phyloP scores from a whole-genome alignment of 225 moss, liverwort and hornwort genomes.

The Pseudoscleropodium purum region DNA sequence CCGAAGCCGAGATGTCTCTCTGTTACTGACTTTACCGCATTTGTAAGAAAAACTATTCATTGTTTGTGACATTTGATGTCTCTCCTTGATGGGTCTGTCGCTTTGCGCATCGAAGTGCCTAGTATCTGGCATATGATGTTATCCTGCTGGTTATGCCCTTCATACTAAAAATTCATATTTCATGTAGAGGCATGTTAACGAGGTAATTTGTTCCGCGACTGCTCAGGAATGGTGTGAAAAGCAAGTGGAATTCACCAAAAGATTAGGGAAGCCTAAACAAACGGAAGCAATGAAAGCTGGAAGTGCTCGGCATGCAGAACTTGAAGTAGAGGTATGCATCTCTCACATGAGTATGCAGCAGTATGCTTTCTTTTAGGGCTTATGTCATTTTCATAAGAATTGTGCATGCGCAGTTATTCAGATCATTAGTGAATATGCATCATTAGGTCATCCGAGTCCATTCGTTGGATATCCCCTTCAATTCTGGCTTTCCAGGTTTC shows the following conservation, averaged over 20 bases:
- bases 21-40: slow-evolving; percentile 91
- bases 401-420: not conserved
- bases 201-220: not conserved
- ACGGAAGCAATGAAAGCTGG: slow-evolving; percentile 96
- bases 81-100: not conserved
- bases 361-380: not conserved
- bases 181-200: not conserved
- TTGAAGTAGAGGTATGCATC: slow-evolving; percentile 70
- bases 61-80: not conserved
- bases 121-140: not conserved
- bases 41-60: slow-evolving; percentile 31
- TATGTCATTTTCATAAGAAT: not conserved
- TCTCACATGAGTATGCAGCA: not conserved
- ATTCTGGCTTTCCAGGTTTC: not conserved
- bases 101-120: not conserved
- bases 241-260: slow-evolving; percentile 84
- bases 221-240: slow-evolving; percentile 92
- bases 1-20: slow-evolving; percentile 59
- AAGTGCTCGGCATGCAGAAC: slow-evolving; percentile 70
- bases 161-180: not conserved
- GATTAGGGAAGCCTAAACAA: slow-evolving; percentile 60
- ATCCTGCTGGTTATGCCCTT: not conserved
- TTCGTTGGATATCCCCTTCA: not conserved
- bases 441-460: not conserved
- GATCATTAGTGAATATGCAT: not conserved